Conservation (phyloP, 2,329 filamentous ascomycete species). For the Penicillium psychrosexuale region DNA sequence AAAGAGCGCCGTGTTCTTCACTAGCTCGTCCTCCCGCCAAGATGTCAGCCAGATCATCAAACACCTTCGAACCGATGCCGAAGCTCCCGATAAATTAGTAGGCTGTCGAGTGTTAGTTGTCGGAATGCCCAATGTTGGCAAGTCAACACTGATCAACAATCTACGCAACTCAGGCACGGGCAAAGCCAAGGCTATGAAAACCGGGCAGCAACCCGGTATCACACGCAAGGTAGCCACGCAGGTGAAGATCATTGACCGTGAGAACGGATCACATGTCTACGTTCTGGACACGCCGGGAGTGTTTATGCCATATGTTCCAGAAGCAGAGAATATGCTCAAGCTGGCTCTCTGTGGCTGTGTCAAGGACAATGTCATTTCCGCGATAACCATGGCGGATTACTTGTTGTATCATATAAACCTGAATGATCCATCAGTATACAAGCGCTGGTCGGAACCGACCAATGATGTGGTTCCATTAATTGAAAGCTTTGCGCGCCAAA, state of each 20-base stretch:
- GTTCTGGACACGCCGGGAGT: slow-evolving; percentile 91
- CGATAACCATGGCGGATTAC: slow-evolving; percentile 81
- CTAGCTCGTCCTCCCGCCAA: slow-evolving; percentile 30
- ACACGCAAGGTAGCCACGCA: slow-evolving; percentile 80
- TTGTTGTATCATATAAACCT: slow-evolving; percentile 80
- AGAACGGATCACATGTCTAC: slow-evolving; percentile 64
- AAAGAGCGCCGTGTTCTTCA: slow-evolving; percentile 37
- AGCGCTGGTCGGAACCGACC: slow-evolving; percentile 65
- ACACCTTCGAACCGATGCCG: slow-evolving; percentile 31
- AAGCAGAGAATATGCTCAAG: slow-evolving; percentile 88
- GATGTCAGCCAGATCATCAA: slow-evolving; percentile 34
- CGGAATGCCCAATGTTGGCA: slow-evolving; percentile 97
- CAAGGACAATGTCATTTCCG: slow-evolving; percentile 79
- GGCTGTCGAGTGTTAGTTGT: slow-evolving; percentile 85
- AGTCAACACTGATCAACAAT: slow-evolving; percentile 88
- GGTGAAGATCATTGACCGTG: slow-evolving; percentile 71
- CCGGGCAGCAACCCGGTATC: slow-evolving; percentile 82
- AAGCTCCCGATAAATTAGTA: slow-evolving; percentile 54
- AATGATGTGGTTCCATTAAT: slow-evolving; percentile 79
- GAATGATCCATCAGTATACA: slow-evolving; percentile 61
- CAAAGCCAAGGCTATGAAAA: slow-evolving; percentile 68
- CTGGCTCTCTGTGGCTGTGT: slow-evolving; percentile 88
- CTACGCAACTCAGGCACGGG: slow-evolving; percentile 68
- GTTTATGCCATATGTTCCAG: slow-evolving; percentile 85
- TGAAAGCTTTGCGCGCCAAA: slow-evolving; percentile 65